Percentiles rank a stretch among this genome's conserved stretches.
These are phyloP conservation scores for Chaetomium olivaceum DNA, from an alignment of 2,329 filamentous ascomycete genomes.

Conservation along the genomic window DNA sequence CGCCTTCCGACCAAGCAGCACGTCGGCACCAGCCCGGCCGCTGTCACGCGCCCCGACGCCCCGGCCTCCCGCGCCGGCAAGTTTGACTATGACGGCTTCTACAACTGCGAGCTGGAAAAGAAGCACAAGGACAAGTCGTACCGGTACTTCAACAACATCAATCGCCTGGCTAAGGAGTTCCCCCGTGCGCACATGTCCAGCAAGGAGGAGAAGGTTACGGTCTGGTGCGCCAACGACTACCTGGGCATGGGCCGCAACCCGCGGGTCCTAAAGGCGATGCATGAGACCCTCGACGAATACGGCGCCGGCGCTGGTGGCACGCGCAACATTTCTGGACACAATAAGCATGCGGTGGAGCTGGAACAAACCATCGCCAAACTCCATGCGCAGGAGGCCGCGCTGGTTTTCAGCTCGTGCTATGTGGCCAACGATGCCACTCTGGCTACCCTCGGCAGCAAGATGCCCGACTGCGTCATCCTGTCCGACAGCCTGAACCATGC, in stretches of 20 bases:
- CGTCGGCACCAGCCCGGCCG: conserved; percentile 28
- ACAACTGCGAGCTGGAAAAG: conserved; percentile 85
- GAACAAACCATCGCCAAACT: conserved; percentile 82
- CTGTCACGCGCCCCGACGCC: conserved; percentile 36
- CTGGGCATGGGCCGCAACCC: conserved; percentile 95
- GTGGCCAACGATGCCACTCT: conserved; percentile 97
- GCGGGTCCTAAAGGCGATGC: conserved; percentile 86
- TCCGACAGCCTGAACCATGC: conserved; percentile 97
- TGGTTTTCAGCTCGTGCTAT: conserved; percentile 97
- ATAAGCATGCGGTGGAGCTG: conserved; percentile 84
- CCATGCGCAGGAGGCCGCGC: conserved; percentile 85
- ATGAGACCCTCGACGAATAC: conserved; percentile 90
- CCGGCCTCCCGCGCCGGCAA: conserved; percentile 49
- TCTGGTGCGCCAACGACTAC: conserved; percentile 99
- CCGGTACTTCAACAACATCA: conserved; percentile 99
- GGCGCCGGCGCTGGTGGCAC: conserved; percentile 94
- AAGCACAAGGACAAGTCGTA: conserved; percentile 99
- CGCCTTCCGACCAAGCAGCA: conserved; percentile 31
- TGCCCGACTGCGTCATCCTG: conserved; percentile 96
- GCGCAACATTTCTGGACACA: conserved; percentile 96
- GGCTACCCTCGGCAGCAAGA: conserved; percentile 92
- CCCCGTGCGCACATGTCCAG: conserved; percentile 88
- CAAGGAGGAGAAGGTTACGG: conserved; percentile 82
- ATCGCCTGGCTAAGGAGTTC: conserved; percentile 93
- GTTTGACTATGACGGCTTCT: conserved; percentile 92